phyloP scores from a whole-genome alignment of 2,329 filamentous ascomycete genomes.

The Periconia digitata region DNA sequence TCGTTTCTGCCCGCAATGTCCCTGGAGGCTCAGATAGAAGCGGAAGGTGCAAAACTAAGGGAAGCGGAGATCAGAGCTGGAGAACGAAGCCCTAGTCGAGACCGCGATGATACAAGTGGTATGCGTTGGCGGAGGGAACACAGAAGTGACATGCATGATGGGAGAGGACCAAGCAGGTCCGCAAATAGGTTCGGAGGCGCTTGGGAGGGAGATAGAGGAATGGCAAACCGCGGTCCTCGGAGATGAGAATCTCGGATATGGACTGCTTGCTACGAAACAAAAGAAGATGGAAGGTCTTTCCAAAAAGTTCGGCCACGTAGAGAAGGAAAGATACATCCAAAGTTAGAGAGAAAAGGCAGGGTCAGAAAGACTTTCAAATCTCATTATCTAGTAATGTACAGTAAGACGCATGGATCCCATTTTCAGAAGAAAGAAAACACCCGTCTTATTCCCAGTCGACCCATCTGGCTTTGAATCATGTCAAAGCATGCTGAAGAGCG shows the following conservation, averaged over 20 bases:
- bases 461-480: background rate
- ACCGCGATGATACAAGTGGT: constrained; percentile 13
- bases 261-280: too few species aligned
- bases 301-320: too few species aligned
- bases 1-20: constrained; percentile 13
- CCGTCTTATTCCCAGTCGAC: background rate
- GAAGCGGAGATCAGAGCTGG: constrained; percentile 41
- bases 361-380: background rate
- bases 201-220: constrained; percentile 27
- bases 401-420: background rate
- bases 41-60: constrained; percentile 39
- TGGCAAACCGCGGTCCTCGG: constrained; percentile 28
- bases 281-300: too few species aligned
- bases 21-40: constrained; percentile 38
- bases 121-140: constrained; percentile 33
- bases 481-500: too few species aligned
- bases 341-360: too few species aligned
- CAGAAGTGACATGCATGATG: background rate
- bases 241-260: background rate
- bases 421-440: background rate
- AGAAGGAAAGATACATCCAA: too few species aligned
- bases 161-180: constrained; percentile 11
- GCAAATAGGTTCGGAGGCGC: constrained; percentile 17
- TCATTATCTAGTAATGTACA: background rate
- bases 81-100: constrained; percentile 21